A percentile compares a stretch with the other conserved stretches of the same genome.
phyloP scores from a whole-genome alignment of 805 yeast species.

The Kazachstania viticola region DNA sequence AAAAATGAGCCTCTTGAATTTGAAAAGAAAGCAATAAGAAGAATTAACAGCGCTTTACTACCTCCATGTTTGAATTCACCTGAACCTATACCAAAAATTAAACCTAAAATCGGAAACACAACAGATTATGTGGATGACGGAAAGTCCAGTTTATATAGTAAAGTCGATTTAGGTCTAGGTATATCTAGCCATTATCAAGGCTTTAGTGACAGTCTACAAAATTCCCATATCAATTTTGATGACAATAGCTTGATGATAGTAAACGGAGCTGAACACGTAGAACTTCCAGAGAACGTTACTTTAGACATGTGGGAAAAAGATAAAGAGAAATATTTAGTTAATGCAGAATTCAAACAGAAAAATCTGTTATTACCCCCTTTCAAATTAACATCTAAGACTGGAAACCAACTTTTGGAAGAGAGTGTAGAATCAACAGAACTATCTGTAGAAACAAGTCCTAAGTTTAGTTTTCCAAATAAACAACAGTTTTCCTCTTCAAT shows the following conservation, averaged over 20 bases:
- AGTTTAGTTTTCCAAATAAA: constrained; percentile 15
- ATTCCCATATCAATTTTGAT: constrained; percentile 6
- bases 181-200: no score
- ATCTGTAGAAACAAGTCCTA: constrained; percentile 3
- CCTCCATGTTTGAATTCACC: constrained; percentile 15
- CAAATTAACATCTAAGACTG: no score
- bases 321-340: constrained; percentile 7
- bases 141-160: not conserved
- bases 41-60: constrained; percentile 22
- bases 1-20: constrained; percentile 10
- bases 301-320: constrained; percentile 19
- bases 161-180: not conserved
- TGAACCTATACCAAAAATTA: not conserved
- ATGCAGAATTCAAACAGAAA: constrained; percentile 9
- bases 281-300: constrained; percentile 11
- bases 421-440: constrained; percentile 1
- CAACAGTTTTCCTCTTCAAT: not conserved
- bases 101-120: not conserved
- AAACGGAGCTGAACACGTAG: constrained; percentile 2
- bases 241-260: not conserved
- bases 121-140: not conserved
- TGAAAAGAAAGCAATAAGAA: constrained; percentile 21
- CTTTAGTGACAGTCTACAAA: constrained; percentile 5
- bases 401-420: no score
- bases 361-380: constrained; percentile 5